phyloP scores from a whole-genome alignment of 768 basidiomycete species.

The Gymnopilus dilepis region DNA sequence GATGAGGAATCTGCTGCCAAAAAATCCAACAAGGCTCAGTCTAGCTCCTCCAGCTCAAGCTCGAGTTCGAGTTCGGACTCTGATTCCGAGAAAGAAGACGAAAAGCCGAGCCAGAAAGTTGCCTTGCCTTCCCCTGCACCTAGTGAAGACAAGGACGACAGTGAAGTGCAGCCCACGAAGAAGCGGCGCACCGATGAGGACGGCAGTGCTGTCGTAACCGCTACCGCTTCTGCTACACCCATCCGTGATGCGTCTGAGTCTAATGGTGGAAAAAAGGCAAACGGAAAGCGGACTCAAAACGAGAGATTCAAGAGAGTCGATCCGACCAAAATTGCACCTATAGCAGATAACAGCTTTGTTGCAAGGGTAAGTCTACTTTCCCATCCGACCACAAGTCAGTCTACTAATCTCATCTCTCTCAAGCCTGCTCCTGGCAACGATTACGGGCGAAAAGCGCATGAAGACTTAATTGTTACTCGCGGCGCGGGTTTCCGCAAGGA shows the following conservation, averaged over 20 bases:
- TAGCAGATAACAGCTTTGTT: conserved; percentile 79
- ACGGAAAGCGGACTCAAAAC: conserved; percentile 49
- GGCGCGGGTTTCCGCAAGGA: conserved; percentile 97
- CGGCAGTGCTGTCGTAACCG: conserved; percentile 54
- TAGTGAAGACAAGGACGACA: conserved; percentile 21
- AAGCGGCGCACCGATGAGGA: conserved; percentile 62
- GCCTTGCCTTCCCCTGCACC: neutral
- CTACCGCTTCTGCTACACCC: conserved; percentile 23
- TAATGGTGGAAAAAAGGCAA: conserved; percentile 22
- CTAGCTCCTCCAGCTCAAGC: conserved; percentile 23
- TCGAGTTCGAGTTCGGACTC: conserved; percentile 30
- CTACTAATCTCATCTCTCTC: neutral
- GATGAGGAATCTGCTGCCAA: conserved; percentile 14
- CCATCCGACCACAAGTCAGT: conserved; percentile 12
- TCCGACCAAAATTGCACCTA: conserved; percentile 43
- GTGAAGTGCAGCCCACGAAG: conserved; percentile 51
- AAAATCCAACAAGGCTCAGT: conserved; percentile 12
- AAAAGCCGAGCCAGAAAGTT: conserved; percentile 3
- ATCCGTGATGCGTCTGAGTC: conserved; percentile 19
- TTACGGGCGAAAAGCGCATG: conserved; percentile 85
- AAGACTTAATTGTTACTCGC: conserved; percentile 90
- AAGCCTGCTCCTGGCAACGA: conserved; percentile 74
- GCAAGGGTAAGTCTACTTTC: conserved; percentile 60
- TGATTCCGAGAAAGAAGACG: conserved; percentile 23
- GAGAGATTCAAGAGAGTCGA: conserved; percentile 83